Conservation (phyloP, 345 rosid genomes). For the Eucalyptus erythrocorys region DNA sequence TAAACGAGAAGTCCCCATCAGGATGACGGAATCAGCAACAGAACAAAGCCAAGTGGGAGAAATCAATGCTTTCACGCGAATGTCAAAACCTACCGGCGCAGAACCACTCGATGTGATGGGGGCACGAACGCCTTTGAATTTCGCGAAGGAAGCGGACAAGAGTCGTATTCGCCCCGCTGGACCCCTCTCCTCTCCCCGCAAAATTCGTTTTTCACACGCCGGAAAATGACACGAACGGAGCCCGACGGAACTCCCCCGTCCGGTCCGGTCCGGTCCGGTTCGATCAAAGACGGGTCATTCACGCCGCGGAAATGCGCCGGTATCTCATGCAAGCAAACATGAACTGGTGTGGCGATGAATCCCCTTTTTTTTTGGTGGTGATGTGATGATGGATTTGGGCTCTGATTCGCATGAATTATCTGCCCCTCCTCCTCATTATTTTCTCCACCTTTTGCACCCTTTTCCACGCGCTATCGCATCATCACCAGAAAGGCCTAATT, state of each 20-base stretch:
- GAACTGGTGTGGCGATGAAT: background rate
- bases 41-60: background rate
- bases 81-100: background rate
- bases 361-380: background rate
- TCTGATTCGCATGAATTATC: background rate
- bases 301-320: background rate
- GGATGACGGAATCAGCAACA: background rate
- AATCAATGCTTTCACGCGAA: background rate
- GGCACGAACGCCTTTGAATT: background rate
- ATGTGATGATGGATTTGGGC: background rate
- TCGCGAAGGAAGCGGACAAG: background rate
- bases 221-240: background rate
- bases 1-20: background rate
- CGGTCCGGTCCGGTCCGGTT: too few relatives aligned
- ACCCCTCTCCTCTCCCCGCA: background rate
- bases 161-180: background rate
- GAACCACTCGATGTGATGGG: background rate
- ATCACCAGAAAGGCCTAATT: background rate
- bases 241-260: background rate
- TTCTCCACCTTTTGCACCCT: background rate
- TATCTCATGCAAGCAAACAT: background rate
- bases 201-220: background rate
- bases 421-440: background rate
- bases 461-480: background rate
- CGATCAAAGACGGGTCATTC: background rate